A percentile compares a stretch with the other conserved stretches of the same genome.
phyloP scores from a whole-genome alignment of 1,139 yeast species.

The Magnusiomyces starmeri region DNA sequence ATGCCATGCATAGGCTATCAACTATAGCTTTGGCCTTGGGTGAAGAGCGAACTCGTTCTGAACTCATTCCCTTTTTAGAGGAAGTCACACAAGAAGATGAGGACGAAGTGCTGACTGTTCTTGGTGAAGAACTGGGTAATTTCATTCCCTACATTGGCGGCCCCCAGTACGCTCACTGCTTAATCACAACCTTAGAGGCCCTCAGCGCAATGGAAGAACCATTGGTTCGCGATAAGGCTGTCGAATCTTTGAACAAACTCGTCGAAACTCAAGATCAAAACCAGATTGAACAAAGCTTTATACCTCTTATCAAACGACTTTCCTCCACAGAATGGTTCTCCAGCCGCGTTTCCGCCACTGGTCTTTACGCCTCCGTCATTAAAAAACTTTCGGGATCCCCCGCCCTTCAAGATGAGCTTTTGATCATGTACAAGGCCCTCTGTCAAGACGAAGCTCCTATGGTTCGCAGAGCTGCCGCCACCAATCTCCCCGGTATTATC shows the following conservation, averaged over 20 bases:
- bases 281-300: slow-evolving; percentile 60
- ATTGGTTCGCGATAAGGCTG: slow-evolving; percentile 92
- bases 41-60: slow-evolving; percentile 83
- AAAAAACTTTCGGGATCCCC: slow-evolving; percentile 42
- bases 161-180: slow-evolving; percentile 60
- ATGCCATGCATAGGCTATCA: slow-evolving; percentile 90
- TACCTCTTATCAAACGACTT: slow-evolving; percentile 70
- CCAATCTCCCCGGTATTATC: slow-evolving; percentile 66
- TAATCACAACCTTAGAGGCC: slow-evolving; percentile 80
- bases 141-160: slow-evolving; percentile 91
- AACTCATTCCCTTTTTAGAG: slow-evolving; percentile 80
- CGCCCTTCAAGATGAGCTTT: slow-evolving; percentile 42
- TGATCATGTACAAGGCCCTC: slow-evolving; percentile 60
- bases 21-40: slow-evolving; percentile 95
- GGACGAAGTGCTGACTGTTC: slow-evolving; percentile 91
- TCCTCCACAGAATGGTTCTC: slow-evolving; percentile 94
- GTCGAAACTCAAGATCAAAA: slow-evolving; percentile 57
- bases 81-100: slow-evolving; percentile 96
- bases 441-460: slow-evolving; percentile 92
- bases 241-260: slow-evolving; percentile 69
- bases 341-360: slow-evolving; percentile 86
- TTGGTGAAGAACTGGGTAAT: slow-evolving; percentile 83
- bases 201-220: slow-evolving; percentile 96
- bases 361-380: slow-evolving; percentile 69
- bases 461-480: slow-evolving; percentile 95